Conservation (phyloP, 192 early-diverging fungal genomes). For the Gryganskiella cystojenkinii region DNA sequence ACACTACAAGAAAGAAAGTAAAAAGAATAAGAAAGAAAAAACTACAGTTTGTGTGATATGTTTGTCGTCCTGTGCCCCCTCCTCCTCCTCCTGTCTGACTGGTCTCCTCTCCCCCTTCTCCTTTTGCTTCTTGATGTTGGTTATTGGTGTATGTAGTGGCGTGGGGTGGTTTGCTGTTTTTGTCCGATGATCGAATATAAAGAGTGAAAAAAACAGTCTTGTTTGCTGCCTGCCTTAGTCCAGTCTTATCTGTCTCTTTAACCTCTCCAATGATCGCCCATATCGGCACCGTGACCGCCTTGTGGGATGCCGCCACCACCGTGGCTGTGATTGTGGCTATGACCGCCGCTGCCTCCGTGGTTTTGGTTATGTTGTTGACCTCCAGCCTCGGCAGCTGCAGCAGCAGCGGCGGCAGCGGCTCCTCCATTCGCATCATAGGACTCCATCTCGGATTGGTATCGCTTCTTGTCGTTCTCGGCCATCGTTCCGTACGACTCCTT, state of each 20-base stretch:
- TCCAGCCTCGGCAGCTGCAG: not conserved
- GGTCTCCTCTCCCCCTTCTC: no score
- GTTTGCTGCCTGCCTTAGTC: not conserved
- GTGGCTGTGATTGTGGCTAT: slow-evolving; percentile 5
- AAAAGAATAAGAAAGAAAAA: slow-evolving; percentile 8
- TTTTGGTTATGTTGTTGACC: not conserved
- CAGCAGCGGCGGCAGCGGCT: slow-evolving; percentile 18
- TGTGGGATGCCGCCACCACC: slow-evolving; percentile 9
- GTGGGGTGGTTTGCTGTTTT: no score
- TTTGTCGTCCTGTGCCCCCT: no score
- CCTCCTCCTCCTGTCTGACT: no score
- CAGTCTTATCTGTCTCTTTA: slow-evolving; percentile 11
- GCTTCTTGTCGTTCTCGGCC: slow-evolving; percentile 54
- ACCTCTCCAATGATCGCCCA: slow-evolving; percentile 26
- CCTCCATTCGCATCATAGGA: slow-evolving; percentile 41
- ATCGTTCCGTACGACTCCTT: slow-evolving; percentile 51
- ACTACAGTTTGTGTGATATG: no score
- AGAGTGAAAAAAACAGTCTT: not conserved
- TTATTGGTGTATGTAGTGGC: no score
- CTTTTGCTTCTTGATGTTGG: no score
- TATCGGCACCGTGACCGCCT: slow-evolving; percentile 13
- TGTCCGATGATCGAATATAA: no score
- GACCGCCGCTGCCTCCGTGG: no score
- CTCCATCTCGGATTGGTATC: slow-evolving; percentile 52
- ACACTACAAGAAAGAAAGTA: no score